Evolutionary conservation across 2,329 filamentous ascomycete species (phyloP), one percentile per base, ranked within the genome.

Genomic region (Trichocomaceae sp.): DNA sequence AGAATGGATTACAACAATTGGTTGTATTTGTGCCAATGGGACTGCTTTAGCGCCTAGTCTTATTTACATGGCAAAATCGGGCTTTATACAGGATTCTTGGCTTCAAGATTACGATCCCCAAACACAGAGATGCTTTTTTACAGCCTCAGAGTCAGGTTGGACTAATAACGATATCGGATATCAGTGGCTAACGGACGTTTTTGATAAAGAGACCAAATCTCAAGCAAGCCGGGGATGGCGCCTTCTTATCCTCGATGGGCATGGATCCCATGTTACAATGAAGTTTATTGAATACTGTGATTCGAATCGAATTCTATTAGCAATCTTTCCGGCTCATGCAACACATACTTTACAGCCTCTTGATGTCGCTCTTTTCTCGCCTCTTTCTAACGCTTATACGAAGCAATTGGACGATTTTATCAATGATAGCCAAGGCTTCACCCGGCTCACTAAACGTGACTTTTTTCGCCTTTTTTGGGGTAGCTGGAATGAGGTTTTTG

Each of bases 31-130:
- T n/a, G n/a, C n/a, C n/a, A n/a, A n/a, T n/a, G n/a, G n/a, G 17
- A 57, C 33, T 29, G 15, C 50, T 63, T 10, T 37, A n/a, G n/a
- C n/a, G 50, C 8, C 50, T 56, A 29, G 39, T 29, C 45, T 44
- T 64, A 63, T 64, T 42, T 64, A 64, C 46, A 50, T 59, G 26
- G 46, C 57, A 12, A 35, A 45, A 44, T 54, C 39, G 51, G 47
- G 56, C 5, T 59, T 61, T 37, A 26, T 63, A 20, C 52, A 62
- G 54, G 53, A 62, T 46, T 47, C 29, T 9, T 62, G 50, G 57
- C 47, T 62, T 37, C 20, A 58, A 19, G 47, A 59, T 42, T 52
- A 46, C 31, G 50, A 52, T 31, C n/a, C n/a, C n/a, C n/a, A n/a
- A n/a, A n/a, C n/a, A n/a, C n/a, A n/a, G n/a, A n/a, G n/a, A n/a